Conservation (phyloP, 169 alveolate genomes). For the Cryptosporidium parvum region DNA sequence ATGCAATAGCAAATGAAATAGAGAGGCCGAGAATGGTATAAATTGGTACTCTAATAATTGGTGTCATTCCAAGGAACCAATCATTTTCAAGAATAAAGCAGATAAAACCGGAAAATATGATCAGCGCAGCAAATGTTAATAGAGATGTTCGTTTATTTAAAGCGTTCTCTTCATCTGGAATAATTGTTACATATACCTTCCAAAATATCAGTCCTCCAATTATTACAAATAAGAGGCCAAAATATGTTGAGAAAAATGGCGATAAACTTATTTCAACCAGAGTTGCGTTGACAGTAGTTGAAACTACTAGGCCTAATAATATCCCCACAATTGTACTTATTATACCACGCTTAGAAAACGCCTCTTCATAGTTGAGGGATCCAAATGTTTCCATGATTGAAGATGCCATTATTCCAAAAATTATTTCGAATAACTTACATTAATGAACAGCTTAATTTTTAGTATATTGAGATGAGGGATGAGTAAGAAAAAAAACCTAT, state of each 20-base stretch:
- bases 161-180: slow-evolving; percentile 60
- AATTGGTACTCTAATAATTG: slow-evolving; percentile 88
- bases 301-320: slow-evolving; percentile 87
- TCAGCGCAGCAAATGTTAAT: slow-evolving; percentile 79
- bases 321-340: slow-evolving; percentile 88
- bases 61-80: slow-evolving; percentile 89
- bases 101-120: slow-evolving; percentile 89
- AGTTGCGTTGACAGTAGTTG: slow-evolving; percentile 92
- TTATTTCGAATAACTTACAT: not conserved
- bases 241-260: slow-evolving; percentile 91
- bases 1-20: slow-evolving; percentile 93
- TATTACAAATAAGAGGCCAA: slow-evolving; percentile 89
- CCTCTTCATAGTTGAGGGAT: slow-evolving; percentile 40
- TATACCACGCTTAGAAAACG: slow-evolving; percentile 64
- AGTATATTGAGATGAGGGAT: not conserved
- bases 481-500: not conserved
- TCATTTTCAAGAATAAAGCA: slow-evolving; percentile 91
- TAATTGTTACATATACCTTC: slow-evolving; percentile 83
- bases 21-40: slow-evolving; percentile 95
- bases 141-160: slow-evolving; percentile 72
- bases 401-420: slow-evolving; percentile 19
- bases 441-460: not conserved
- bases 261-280: slow-evolving; percentile 92
- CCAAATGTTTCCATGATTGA: slow-evolving; percentile 27
- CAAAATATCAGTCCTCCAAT: slow-evolving; percentile 91